Evolutionary conservation across 2,329 filamentous ascomycete genomes (phyloP).

Genomic region (Fusarium pininemorale): DNA sequence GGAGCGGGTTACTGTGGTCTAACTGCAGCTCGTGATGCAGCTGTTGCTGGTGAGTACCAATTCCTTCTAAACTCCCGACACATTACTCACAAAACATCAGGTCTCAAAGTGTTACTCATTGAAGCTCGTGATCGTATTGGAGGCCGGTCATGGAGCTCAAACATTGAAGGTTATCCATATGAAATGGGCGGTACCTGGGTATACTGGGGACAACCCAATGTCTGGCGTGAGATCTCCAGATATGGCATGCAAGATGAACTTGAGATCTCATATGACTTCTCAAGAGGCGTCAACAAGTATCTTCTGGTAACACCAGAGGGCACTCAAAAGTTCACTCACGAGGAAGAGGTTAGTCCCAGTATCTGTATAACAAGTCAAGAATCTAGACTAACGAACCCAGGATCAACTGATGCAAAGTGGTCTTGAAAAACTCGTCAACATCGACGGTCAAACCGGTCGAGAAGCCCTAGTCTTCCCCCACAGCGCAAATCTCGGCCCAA

Average conservation of each 20-base stretch:
- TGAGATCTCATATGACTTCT: slow-evolving; percentile 52
- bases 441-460: slow-evolving; percentile 52
- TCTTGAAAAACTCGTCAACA: slow-evolving; percentile 55
- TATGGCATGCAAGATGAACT: slow-evolving; percentile 55
- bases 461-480: slow-evolving; percentile 53
- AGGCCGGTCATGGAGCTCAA: slow-evolving; percentile 57
- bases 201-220: slow-evolving; percentile 54
- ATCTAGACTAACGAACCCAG: not conserved
- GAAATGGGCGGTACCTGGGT: slow-evolving; percentile 63
- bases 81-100: slow-evolving; percentile 1
- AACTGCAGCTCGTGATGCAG: slow-evolving; percentile 43
- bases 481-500: slow-evolving; percentile 45
- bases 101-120: slow-evolving; percentile 53
- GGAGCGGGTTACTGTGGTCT: slow-evolving; percentile 46
- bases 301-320: slow-evolving; percentile 46
- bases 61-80: accelerated
- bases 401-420: slow-evolving; percentile 45
- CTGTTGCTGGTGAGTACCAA: slow-evolving; percentile 35
- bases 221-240: slow-evolving; percentile 56
- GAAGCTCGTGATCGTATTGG: slow-evolving; percentile 60
- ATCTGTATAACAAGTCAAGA: accelerated
- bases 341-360: slow-evolving; percentile 48
- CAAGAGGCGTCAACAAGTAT: slow-evolving; percentile 53
- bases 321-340: slow-evolving; percentile 50
- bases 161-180: slow-evolving; percentile 54